Percentiles rank a stretch among this genome's conserved stretches.
These are phyloP conservation scores for Cryphonectria parasitica DNA, from an alignment of 2,329 filamentous ascomycete species.

Conservation along the genomic window DNA sequence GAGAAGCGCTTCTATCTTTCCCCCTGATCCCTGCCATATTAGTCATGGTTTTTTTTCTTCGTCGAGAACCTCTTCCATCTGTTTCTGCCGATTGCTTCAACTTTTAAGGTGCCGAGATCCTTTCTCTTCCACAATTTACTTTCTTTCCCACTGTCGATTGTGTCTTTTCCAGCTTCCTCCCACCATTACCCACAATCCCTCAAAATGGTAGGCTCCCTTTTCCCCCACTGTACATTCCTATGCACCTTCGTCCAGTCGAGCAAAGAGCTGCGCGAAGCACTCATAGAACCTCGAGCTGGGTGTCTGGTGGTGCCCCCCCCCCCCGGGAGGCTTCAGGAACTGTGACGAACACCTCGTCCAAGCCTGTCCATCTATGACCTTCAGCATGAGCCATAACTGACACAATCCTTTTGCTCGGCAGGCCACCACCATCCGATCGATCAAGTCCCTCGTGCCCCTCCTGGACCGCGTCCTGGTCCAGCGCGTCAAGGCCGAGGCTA, in stretches of 20 bases:
- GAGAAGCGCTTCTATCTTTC: not conserved
- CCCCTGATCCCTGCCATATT: slow-evolving; percentile 21
- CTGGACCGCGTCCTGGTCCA: slow-evolving; percentile 97
- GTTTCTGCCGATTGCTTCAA: slow-evolving; percentile 24
- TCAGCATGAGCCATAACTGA: not conserved
- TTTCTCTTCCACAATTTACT: not conserved
- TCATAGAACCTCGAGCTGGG: not conserved
- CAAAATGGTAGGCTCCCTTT: slow-evolving; percentile 11
- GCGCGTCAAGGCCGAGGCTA: slow-evolving; percentile 94
- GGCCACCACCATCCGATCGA: slow-evolving; percentile 83
- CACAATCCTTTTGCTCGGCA: slow-evolving; percentile 35
- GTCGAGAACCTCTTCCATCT: slow-evolving; percentile 22
- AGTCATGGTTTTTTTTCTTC: slow-evolving; percentile 28
- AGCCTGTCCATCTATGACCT: not conserved
- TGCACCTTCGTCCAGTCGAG: not conserved
- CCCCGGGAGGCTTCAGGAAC: not conserved
- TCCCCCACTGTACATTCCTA: not conserved
- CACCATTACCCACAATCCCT: no score
- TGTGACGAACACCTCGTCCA: not conserved
- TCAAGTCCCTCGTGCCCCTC: slow-evolving; percentile 92
- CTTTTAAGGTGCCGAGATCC: not conserved
- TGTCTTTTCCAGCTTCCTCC: not conserved
- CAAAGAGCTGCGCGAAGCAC: slow-evolving; percentile 8
- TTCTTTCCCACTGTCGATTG: not conserved
- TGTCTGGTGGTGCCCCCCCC: not conserved